Conservation (phyloP, 305 asterid genomes). For the Ilex paraguariensis region DNA sequence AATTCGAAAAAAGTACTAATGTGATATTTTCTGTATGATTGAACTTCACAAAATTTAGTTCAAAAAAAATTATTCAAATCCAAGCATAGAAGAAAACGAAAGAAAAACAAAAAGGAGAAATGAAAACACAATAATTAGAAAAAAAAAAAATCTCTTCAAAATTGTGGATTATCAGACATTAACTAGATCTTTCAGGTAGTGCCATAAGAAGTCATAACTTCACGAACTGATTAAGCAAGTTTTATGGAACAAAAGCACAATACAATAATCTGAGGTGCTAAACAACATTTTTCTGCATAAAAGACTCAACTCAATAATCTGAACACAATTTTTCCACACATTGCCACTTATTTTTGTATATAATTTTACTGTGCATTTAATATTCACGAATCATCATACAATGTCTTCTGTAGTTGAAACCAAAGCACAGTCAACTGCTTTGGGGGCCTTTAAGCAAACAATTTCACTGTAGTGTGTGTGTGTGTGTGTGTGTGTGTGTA, state of each 20-base stretch:
- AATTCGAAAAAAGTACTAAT: background rate
- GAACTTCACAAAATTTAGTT: too few relatives aligned
- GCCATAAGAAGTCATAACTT: background rate
- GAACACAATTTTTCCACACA: background rate
- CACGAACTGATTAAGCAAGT: background rate
- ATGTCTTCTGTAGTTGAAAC: too few relatives aligned
- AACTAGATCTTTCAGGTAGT: background rate
- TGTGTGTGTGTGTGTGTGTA: too few relatives aligned
- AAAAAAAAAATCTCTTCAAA: background rate
- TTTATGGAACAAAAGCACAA: background rate
- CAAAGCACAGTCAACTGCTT: too few relatives aligned
- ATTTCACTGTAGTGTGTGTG: too few relatives aligned
- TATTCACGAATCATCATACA: too few relatives aligned
- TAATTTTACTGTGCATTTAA: background rate
- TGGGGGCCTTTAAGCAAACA: too few relatives aligned
- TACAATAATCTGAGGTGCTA: background rate
- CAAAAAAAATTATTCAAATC: too few relatives aligned
- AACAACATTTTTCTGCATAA: background rate
- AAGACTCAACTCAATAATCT: too few relatives aligned
- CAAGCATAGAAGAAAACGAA: background rate
- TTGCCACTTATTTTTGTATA: background rate
- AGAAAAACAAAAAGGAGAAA: too few relatives aligned
- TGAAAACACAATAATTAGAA: too few relatives aligned
- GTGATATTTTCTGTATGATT: slow-evolving; percentile 1
- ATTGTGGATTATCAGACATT: background rate